Evolutionary conservation across 1,284 basidiomycete species (phyloP), one percentile per base, ranked within the genome.

Genomic region (Ustilago sp.): DNA sequence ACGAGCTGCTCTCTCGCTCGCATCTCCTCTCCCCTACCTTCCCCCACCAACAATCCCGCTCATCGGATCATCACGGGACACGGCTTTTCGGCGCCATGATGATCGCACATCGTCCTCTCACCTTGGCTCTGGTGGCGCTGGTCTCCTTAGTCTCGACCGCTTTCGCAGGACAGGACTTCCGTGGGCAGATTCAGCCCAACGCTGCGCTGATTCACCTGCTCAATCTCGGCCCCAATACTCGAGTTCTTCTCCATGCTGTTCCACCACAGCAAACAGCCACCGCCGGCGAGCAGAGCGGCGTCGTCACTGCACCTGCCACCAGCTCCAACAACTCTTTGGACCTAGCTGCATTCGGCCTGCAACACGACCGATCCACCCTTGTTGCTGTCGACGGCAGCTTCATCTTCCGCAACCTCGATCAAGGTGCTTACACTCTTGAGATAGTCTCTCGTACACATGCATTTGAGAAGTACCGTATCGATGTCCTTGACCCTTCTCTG

Each of bases 161-260:
- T 1, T 53, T 36, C 13, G 69, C 69, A 12, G 56, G 68, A 23
- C 65, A 71, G 56, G 76, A 74, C 63, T 58, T 80, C 12, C 67
- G 78, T n/a, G 75, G 75, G 15, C 78, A 80, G 62, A 64, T 80
- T 35, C 66, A 71, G 31, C 65, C 75, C 23, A 74, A 74, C 39
- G 75, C 68, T 8, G 70, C 72, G 38, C 66, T 80, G 1, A 43
- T 41, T n/a, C 64, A 80, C 34, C 15, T 77, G 56, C 35, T 70
- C 35, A 68, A 72, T 28, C 73, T 80, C 17, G 70, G 70, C 1
- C 71, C 74, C 57, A 68, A 72, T 61, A 71, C 73, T 1, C 59
- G 66, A 13, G 71, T 72, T 12, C 53, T 69, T 2, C 60, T 80
- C 7, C 63, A 59, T 9, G 70, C 75, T 8, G 68, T 77, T 9